Conservation (phyloP, 2,329 filamentous ascomycete species). For the Xylaria sp. region DNA sequence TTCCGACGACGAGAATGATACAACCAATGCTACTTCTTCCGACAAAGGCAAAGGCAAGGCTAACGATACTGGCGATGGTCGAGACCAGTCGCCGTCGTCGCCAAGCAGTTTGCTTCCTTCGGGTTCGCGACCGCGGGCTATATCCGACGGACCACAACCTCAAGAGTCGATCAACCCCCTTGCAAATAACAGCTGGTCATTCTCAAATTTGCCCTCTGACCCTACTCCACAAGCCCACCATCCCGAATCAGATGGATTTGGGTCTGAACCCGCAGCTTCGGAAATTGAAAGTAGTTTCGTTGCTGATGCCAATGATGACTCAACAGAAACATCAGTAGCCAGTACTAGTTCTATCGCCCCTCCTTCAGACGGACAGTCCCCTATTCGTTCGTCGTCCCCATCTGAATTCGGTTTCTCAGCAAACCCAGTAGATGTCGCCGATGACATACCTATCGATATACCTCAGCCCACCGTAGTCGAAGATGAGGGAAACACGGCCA, state of each 20-base stretch:
- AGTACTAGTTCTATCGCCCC: constrained; percentile 3
- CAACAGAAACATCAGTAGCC: constrained; percentile 11
- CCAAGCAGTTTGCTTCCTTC: constrained; percentile 22
- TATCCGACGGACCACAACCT: constrained; percentile 66
- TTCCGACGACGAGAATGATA: constrained; percentile 41
- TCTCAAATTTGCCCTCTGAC: constrained; percentile 49
- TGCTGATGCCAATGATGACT: constrained; percentile 3
- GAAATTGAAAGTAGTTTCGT: not conserved
- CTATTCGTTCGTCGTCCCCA: constrained; percentile 15
- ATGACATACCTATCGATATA: not conserved
- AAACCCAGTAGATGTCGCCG: not conserved
- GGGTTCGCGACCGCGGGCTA: constrained; percentile 59
- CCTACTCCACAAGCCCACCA: constrained; percentile 5
- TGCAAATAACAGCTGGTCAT: constrained; percentile 71
- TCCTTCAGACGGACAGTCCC: not conserved
- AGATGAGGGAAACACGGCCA: constrained; percentile 12
- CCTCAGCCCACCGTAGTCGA: not conserved
- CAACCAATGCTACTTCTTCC: constrained; percentile 15
- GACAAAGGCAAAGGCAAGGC: constrained; percentile 44
- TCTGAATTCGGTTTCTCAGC: not conserved
- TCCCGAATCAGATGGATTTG: not conserved
- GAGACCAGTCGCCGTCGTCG: constrained; percentile 19
- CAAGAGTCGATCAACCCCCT: constrained; percentile 61
- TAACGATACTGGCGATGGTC: not conserved
- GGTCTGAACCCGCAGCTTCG: not conserved